Evolutionary conservation across 1,284 basidiomycete species (phyloP), one percentile per base, ranked within the genome.

Genomic region (Phellopilus nigrolimitatus): DNA sequence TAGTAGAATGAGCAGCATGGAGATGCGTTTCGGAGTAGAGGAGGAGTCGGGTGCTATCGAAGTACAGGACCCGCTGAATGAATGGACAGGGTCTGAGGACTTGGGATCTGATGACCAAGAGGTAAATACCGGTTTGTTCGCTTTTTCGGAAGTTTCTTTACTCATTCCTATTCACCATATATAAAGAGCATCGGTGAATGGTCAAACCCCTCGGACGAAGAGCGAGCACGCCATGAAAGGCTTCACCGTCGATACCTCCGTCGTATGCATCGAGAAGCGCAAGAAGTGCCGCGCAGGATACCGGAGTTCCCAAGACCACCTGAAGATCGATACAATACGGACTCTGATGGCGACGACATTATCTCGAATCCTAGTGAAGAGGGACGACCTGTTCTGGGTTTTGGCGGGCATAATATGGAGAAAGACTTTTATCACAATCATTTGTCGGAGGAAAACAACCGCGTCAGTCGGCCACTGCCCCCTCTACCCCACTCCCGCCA

Each of bases 131-230:
- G 30, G 36, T 19, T 28, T 39, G 28, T 37, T 42, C 12, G 19
- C 25, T 22, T 4, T 37, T 47, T 17, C 7, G 17, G 7, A 21
- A 4, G 19, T 12, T 19, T 12, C 5, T 41, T 22, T 25, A 7
- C 34, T 46, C 34, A 2, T 39, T 46, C 19, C n/a, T 19, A 2
- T 10, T 40, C n/a, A 41, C 5, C n/a, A 15, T 39, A 15, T 17
- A 17, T 47, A n/a, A 47, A 87, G 82, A 89, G 85, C 59, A 83
- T 88, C 46, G 88, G 86, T 25, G 88, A 91, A 69, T 91, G 79
- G 78, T 91, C 88, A n/a, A 91, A 91, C 61, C 88, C 88, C 15
- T 91, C 88, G 10, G 88, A 91, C 60, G 88, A 91, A 66, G 88
- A 91, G 62, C 75, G 82, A 30, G 88, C 83, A 2, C 78, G 87